Conservation (phyloP, 108 stramenopile genomes). For the Discostella pseudostelligera region DNA sequence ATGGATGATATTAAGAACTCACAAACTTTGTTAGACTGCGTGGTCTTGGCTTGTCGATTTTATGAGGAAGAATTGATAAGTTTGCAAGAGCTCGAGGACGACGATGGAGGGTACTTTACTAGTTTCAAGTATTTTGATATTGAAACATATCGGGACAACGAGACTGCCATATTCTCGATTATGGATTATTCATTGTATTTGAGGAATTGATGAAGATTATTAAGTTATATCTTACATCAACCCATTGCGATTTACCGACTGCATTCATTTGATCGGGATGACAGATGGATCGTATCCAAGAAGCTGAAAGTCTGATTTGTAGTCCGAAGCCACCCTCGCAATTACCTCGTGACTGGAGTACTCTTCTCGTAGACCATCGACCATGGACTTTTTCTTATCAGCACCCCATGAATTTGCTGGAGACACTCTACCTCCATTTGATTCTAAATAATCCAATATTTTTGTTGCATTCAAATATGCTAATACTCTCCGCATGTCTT, state of each 20-base stretch:
- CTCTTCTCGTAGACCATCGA: constrained; percentile 23
- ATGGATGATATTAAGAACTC: constrained; percentile 58
- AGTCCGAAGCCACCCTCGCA: constrained; percentile 21
- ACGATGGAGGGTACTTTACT: constrained; percentile 43
- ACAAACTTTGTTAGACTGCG: constrained; percentile 72
- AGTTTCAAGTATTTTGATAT: constrained; percentile 54
- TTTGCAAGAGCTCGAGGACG: constrained; percentile 47
- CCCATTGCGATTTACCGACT: neutral
- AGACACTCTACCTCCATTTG: constrained; percentile 18
- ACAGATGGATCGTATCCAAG: constrained; percentile 18
- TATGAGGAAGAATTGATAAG: constrained; percentile 63
- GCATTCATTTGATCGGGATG: constrained; percentile 11
- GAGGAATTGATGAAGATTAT: constrained; percentile 7
- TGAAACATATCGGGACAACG: constrained; percentile 67
- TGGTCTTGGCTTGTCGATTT: constrained; percentile 70
- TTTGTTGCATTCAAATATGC: constrained; percentile 31
- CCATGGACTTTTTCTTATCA: constrained; percentile 24
- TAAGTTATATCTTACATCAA: neutral
- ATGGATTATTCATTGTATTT: constrained; percentile 79
- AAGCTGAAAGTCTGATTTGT: constrained; percentile 33
- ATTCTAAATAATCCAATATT: constrained; percentile 23
- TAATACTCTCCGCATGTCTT: constrained; percentile 39
- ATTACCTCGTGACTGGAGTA: constrained; percentile 18
- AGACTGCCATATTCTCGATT: constrained; percentile 68
- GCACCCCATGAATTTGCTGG: constrained; percentile 39